Evolutionary conservation across 192 early-diverging fungal species (phyloP).

Genomic region (Linnemannia schmuckeri): DNA sequence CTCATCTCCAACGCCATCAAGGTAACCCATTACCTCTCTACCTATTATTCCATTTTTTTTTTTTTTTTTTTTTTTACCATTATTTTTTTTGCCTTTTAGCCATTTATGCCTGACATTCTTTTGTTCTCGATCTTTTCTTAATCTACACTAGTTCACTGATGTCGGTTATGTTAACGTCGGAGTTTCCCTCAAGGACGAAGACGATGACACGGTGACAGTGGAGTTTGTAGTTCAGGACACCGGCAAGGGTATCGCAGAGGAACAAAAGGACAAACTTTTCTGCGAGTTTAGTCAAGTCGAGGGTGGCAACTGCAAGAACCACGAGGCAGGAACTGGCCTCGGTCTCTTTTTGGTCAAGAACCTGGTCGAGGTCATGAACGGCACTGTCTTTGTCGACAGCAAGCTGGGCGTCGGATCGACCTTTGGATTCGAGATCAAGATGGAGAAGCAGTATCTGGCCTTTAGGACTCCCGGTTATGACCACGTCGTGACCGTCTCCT

Average conservation of each 20-base stretch:
- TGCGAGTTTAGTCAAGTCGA: constrained; percentile 54
- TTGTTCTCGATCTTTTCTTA: neutral
- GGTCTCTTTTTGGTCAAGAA: constrained; percentile 53
- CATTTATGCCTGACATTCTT: neutral
- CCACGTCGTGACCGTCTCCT: constrained; percentile 53
- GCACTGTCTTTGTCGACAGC: constrained; percentile 46
- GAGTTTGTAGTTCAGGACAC: constrained; percentile 57
- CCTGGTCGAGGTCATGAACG: constrained; percentile 51
- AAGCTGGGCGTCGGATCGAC: constrained; percentile 51
- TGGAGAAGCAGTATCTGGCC: constrained; percentile 56
- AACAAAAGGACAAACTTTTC: constrained; percentile 57
- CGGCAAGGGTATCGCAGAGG: constrained; percentile 46
- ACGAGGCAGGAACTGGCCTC: constrained; percentile 51
- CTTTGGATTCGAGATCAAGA: constrained; percentile 53
- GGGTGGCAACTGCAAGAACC: constrained; percentile 47
- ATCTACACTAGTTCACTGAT: constrained; percentile 41
- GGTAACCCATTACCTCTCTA: constrained; percentile 8
- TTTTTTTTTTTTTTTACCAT: neutral
- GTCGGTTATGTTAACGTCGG: constrained; percentile 52
- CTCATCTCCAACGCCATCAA: constrained; percentile 57
- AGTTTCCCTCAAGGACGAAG: constrained; percentile 53
- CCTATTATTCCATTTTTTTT: neutral
- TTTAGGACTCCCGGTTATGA: constrained; percentile 53
- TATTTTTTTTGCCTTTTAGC: neutral
- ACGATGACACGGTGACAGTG: constrained; percentile 54